A percentile compares a stretch with the other conserved stretches of the same genome.
Conservation (phyloP, 1,284 basidiomycete species). For the Wallemia mellicola region DNA sequence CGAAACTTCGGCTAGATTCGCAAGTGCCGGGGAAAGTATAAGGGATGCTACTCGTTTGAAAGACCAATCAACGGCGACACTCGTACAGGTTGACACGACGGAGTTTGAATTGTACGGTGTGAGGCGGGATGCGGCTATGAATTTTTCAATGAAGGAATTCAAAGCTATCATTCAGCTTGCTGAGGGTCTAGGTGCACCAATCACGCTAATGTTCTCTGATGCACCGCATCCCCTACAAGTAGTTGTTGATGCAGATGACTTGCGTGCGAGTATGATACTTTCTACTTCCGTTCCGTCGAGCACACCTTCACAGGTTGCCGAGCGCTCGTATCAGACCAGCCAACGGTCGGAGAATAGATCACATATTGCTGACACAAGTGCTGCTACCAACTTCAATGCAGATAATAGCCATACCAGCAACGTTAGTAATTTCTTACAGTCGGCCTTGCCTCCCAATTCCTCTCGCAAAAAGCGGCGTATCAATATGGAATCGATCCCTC, state of each 20-base stretch:
- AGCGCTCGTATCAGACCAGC: neutral
- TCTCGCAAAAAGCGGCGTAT: neutral
- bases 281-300: neutral
- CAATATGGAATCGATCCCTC: neutral
- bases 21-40: neutral
- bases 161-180: neutral
- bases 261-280: neutral
- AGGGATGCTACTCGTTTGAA: neutral
- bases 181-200: neutral
- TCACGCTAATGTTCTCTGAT: neutral
- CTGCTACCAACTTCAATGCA: no score
- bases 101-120: neutral
- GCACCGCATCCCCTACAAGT: neutral
- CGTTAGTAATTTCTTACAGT: neutral
- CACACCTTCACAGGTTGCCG: neutral
- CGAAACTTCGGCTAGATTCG: neutral
- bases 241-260: neutral
- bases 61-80: neutral
- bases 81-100: neutral
- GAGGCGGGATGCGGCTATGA: neutral
- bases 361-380: no score
- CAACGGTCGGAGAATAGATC: no score
- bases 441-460: neutral
- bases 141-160: neutral
- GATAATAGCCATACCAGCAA: no score